Conservation (phyloP, 352 stramenopile genomes). For the Aphanomyces cochlioides region DNA sequence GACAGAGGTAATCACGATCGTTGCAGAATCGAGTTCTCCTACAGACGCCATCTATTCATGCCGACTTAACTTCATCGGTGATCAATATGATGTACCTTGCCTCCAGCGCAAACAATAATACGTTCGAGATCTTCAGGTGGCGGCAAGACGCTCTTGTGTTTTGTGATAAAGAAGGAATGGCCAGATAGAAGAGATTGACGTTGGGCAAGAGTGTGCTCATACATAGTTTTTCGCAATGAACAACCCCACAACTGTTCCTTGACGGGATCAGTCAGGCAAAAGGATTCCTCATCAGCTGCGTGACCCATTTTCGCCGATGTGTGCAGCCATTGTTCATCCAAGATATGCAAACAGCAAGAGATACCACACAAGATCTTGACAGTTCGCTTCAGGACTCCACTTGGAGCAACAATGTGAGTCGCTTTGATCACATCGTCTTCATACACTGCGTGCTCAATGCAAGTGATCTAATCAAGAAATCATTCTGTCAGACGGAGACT, state of each 20-base stretch:
- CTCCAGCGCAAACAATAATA: conserved; percentile 52
- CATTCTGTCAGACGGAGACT: neutral
- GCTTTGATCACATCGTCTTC: conserved; percentile 45
- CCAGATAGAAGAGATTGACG: conserved; percentile 39
- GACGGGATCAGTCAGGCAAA: conserved; percentile 43
- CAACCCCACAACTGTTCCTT: conserved; percentile 52
- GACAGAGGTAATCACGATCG: conserved; percentile 26
- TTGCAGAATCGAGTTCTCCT: neutral
- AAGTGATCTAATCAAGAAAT: conserved; percentile 38
- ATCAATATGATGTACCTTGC: conserved; percentile 28
- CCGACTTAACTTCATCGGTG: neutral
- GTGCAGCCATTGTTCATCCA: conserved; percentile 49
- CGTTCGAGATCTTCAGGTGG: conserved; percentile 49
- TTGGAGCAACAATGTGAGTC: conserved; percentile 49
- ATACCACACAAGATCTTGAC: conserved; percentile 62
- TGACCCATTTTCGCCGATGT: conserved; percentile 35
- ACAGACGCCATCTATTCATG: neutral
- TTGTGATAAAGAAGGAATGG: conserved; percentile 45
- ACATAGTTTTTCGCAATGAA: conserved; percentile 45
- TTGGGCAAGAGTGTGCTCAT: conserved; percentile 36
- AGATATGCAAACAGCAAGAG: conserved; percentile 49
- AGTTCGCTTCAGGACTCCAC: conserved; percentile 47
- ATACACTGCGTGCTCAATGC: conserved; percentile 41
- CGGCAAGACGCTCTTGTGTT: conserved; percentile 52
- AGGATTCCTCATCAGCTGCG: conserved; percentile 40